Percentiles rank a stretch among this genome's conserved stretches.
phyloP scores from a whole-genome alignment of 2,329 filamentous ascomycete species.

The Sporothrix brasiliensis region DNA sequence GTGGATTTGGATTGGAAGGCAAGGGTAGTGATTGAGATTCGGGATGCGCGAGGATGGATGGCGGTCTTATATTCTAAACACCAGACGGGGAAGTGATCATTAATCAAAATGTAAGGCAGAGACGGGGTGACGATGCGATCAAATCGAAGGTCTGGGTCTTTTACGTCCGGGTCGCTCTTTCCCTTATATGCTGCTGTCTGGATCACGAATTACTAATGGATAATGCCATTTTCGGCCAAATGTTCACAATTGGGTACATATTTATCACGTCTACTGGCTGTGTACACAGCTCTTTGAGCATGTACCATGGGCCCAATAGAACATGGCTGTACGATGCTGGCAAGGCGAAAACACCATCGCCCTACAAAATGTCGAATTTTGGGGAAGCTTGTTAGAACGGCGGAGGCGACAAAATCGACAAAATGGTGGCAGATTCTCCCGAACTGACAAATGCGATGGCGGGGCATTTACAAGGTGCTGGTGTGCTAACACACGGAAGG shows the following conservation, averaged over 20 bases:
- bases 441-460: slow-evolving; percentile 25
- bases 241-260: slow-evolving; percentile 22
- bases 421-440: slow-evolving; percentile 13
- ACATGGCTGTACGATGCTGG: background rate
- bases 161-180: background rate
- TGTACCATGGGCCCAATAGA: background rate
- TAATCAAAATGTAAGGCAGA: background rate
- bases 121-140: background rate
- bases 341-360: slow-evolving; percentile 29
- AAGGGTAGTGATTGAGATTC: background rate
- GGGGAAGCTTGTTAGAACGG: background rate
- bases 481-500: background rate
- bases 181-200: slow-evolving; percentile 22
- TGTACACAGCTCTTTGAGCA: background rate
- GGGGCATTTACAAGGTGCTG: background rate
- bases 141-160: background rate
- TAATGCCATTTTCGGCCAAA: background rate
- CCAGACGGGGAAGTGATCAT: slow-evolving; percentile 6
- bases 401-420: background rate
- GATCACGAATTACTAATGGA: slow-evolving; percentile 24
- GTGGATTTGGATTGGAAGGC: too few relatives aligned
- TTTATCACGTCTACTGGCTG: slow-evolving; percentile 12
- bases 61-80: background rate
- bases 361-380: slow-evolving; percentile 28
- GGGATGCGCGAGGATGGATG: background rate